A percentile compares a stretch with the other conserved stretches of the same genome.
These are phyloP conservation scores for Effrenium voratum DNA, from an alignment of 73 alveolate species.

Conservation along the genomic window DNA sequence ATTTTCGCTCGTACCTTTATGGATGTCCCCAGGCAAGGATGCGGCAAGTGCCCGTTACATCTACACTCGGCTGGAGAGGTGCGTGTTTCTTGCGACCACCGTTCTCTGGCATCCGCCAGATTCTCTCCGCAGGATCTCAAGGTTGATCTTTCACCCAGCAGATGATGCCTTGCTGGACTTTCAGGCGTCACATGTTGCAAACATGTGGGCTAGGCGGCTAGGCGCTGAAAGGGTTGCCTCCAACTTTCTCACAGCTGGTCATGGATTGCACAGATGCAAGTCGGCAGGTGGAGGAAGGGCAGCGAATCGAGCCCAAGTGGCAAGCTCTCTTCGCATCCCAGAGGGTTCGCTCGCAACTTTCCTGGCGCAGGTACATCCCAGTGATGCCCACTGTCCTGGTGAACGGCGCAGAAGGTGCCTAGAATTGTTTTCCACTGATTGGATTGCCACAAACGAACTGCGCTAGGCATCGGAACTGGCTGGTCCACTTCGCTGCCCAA, in stretches of 20 bases:
- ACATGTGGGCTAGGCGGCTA: no score
- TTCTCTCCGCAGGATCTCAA: slow-evolving; percentile 95
- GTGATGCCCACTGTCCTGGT: slow-evolving; percentile 99
- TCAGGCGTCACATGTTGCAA: no score
- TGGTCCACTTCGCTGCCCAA: slow-evolving; percentile 99
- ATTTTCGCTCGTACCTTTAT: no score
- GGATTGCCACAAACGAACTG: background rate
- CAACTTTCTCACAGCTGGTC: no score
- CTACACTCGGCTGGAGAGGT: slow-evolving; percentile 97
- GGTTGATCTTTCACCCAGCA: slow-evolving; percentile 97
- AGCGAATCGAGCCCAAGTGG: slow-evolving; percentile 99
- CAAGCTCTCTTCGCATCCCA: background rate
- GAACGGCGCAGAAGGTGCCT: slow-evolving; percentile 98
- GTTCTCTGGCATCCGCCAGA: background rate
- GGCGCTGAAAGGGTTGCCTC: no score
- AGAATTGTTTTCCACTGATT: background rate
- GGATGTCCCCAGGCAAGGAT: slow-evolving; percentile 99
- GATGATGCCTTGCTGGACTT: slow-evolving; percentile 99
- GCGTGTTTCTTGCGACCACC: background rate
- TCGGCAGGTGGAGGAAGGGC: slow-evolving; percentile 98
- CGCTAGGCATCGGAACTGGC: slow-evolving; percentile 99
- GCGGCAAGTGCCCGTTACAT: slow-evolving; percentile 99
- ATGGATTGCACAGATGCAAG: background rate
- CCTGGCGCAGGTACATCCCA: slow-evolving; percentile 96
- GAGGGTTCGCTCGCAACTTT: background rate